These are phyloP conservation scores for Solanum appendiculatum DNA, from an alignment of 257 asterid genomes.

Conservation along the genomic window DNA sequence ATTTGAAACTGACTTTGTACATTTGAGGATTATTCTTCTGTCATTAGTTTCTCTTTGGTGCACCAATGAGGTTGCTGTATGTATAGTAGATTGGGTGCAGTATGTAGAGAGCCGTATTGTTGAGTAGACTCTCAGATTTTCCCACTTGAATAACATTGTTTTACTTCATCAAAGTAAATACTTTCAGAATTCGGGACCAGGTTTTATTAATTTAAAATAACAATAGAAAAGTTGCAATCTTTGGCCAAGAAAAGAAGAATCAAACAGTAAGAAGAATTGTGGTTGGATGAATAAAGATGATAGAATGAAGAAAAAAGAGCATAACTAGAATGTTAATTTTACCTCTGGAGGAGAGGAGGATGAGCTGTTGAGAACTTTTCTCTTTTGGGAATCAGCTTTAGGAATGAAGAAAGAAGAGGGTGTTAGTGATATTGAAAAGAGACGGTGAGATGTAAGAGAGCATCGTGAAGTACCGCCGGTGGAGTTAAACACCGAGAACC, in stretches of 20 bases:
- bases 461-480: not conserved
- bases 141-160: not conserved
- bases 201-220: not conserved
- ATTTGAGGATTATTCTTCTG: not conserved
- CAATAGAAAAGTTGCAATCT: not conserved
- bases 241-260: not conserved
- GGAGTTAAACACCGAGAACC: conserved; percentile 20
- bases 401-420: conserved; percentile 4
- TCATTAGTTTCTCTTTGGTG: not conserved
- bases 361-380: not conserved
- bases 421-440: not conserved
- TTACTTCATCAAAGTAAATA: not conserved
- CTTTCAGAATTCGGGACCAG: not conserved
- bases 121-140: not conserved
- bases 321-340: not conserved
- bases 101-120: no score
- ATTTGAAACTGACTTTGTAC: not conserved
- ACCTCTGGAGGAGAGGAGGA: conserved; percentile 6
- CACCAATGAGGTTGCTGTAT: not conserved
- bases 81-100: not conserved
- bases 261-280: not conserved
- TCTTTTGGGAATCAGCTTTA: not conserved
- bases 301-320: no score
- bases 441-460: conserved; percentile 1
- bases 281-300: not conserved